Conservation (phyloP, 306 rosid species). For the Trifolium dubium region DNA sequence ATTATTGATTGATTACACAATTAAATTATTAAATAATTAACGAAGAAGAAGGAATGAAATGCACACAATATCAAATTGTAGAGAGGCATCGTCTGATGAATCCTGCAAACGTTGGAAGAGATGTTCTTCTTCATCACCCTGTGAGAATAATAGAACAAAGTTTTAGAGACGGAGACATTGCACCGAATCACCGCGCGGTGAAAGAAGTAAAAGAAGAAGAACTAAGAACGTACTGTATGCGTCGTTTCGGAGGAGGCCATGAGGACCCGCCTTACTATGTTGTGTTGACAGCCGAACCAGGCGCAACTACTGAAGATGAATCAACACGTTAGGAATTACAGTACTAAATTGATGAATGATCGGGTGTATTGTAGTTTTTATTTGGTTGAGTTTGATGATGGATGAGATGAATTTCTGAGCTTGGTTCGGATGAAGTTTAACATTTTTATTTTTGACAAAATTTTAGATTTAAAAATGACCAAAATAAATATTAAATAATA, state of each 20-base stretch:
- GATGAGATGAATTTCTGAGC: no score
- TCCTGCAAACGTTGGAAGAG: constrained; percentile 46
- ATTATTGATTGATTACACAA: not conserved
- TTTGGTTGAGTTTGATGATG: no score
- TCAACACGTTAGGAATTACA: no score
- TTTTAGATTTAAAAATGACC: no score
- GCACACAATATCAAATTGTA: constrained; percentile 43
- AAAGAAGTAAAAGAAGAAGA: not conserved
- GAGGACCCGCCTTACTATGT: not conserved
- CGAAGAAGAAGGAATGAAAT: not conserved
- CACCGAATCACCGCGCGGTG: no score
- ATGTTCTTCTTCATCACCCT: constrained; percentile 40
- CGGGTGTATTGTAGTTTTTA: no score
- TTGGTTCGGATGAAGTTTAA: no score
- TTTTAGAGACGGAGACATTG: not conserved
- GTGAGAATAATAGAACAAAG: not conserved
- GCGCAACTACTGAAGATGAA: no score
- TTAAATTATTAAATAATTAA: not conserved
- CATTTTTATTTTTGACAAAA: no score
- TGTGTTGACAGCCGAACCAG: no score
- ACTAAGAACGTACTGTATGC: not conserved
- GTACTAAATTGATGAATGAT: no score
- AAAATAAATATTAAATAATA: no score
- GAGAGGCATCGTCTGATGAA: constrained; percentile 43
- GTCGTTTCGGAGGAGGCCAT: not conserved